phyloP scores from a whole-genome alignment of 2,329 filamentous ascomycete species.

The Dothistroma pini region DNA sequence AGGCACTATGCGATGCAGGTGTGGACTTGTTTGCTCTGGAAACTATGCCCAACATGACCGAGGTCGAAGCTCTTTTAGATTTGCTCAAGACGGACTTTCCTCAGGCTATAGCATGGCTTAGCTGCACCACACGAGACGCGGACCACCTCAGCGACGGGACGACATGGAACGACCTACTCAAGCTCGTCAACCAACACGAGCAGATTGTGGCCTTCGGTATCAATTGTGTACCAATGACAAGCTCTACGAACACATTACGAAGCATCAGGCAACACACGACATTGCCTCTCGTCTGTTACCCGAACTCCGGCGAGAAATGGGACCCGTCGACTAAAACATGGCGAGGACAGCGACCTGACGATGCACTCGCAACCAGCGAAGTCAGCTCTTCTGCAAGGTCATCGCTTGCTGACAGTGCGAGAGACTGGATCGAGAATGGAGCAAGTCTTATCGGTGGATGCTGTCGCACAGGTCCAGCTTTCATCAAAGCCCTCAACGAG shows the following conservation, averaged over 20 bases:
- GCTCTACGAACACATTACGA: constrained; percentile 35
- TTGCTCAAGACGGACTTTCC: constrained; percentile 40
- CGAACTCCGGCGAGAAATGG: constrained; percentile 48
- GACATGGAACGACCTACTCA: constrained; percentile 33
- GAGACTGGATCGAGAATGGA: constrained; percentile 35
- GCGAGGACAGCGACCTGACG: constrained; percentile 25
- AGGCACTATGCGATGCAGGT: constrained; percentile 40
- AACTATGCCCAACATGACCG: constrained; percentile 42
- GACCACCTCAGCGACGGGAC: constrained; percentile 43
- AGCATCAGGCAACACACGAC: constrained; percentile 32
- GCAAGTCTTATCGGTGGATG: constrained; percentile 47
- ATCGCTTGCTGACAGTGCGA: constrained; percentile 10
- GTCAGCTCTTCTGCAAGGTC: constrained; percentile 17
- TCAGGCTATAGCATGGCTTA: constrained; percentile 39
- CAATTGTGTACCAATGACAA: constrained; percentile 42
- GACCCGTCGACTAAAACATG: constrained; percentile 40
- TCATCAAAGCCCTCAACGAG: constrained; percentile 12
- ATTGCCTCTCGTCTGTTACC: constrained; percentile 39
- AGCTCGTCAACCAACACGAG: constrained; percentile 27
- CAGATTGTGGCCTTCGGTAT: constrained; percentile 44
- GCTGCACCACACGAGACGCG: constrained; percentile 40
- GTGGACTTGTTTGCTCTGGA: constrained; percentile 46
- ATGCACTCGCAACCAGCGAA: constrained; percentile 28
- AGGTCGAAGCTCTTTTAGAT: constrained; percentile 40
- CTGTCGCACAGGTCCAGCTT: constrained; percentile 43